These are phyloP conservation scores for Rubia tinctorum DNA, from an alignment of 305 asterid genomes.

Conservation along the genomic window DNA sequence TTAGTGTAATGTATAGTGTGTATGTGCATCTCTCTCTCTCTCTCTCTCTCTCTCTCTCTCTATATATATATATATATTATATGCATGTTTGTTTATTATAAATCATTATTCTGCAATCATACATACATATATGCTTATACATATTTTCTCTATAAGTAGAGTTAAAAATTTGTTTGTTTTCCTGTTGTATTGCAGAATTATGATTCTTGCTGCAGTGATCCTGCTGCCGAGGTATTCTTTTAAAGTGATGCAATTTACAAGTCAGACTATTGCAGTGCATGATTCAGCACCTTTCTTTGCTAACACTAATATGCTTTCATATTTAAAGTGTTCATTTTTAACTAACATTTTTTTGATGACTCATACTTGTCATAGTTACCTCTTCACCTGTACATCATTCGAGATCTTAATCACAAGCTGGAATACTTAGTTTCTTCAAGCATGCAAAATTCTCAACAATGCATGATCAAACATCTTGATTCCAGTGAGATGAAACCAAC, in stretches of 20 bases:
- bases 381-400: slow-evolving; percentile 70
- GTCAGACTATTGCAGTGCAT: neutral
- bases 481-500: slow-evolving; percentile 38
- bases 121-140: neutral
- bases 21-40: too few relatives aligned
- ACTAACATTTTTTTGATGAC: neutral
- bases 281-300: neutral
- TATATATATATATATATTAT: too few relatives aligned
- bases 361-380: slow-evolving; percentile 53
- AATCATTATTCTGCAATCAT: neutral
- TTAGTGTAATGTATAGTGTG: neutral
- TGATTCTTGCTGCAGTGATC: slow-evolving; percentile 75
- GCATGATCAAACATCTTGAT: slow-evolving; percentile 38
- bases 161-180: slow-evolving; percentile 13
- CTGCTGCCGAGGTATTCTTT: slow-evolving; percentile 57
- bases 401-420: slow-evolving; percentile 77
- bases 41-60: too few relatives aligned
- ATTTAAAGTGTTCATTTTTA: neutral
- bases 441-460: slow-evolving; percentile 44
- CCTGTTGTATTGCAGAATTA: slow-evolving; percentile 45
- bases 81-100: neutral
- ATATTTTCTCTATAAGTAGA: neutral
- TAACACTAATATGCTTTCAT: neutral
- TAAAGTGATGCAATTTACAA: neutral
- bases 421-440: slow-evolving; percentile 45